Evolutionary conservation across 1,139 yeast species (phyloP).

Genomic region (Pichia sp.): DNA sequence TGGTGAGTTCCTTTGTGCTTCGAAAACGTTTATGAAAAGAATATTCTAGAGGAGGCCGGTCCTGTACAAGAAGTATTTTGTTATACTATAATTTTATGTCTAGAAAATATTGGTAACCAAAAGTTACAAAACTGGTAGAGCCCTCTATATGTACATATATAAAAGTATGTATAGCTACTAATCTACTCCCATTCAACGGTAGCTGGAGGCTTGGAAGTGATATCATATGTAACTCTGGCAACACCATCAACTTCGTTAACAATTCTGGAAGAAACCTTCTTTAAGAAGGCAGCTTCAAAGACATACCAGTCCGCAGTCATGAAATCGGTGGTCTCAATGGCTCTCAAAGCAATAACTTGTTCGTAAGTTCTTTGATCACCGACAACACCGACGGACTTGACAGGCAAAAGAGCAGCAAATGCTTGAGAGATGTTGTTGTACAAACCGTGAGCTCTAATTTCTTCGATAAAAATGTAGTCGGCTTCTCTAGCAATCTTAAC

Average conservation of each 20-base stretch:
- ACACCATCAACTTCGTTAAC: slow-evolving; percentile 99
- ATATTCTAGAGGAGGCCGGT: background rate
- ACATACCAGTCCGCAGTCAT: slow-evolving; percentile 99
- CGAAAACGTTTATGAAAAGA: slow-evolving; percentile 33
- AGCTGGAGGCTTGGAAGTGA: slow-evolving; percentile 98
- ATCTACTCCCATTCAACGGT: slow-evolving; percentile 97
- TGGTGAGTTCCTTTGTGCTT: slow-evolving; percentile 40
- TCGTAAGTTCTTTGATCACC: slow-evolving; percentile 99
- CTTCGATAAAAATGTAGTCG: slow-evolving; percentile 91
- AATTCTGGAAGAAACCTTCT: slow-evolving; percentile 90
- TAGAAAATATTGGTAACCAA: background rate
- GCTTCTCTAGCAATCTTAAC: slow-evolving; percentile 97
- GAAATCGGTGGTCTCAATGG: slow-evolving; percentile 95
- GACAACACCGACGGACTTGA: slow-evolving; percentile 98
- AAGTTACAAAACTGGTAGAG: background rate
- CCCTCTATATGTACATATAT: background rate
- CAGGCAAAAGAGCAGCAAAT: slow-evolving; percentile 94
- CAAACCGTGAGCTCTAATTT: slow-evolving; percentile 87
- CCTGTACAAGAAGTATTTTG: background rate
- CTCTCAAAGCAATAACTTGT: slow-evolving; percentile 97
- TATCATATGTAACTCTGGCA: slow-evolving; percentile 97
- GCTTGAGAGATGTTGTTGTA: slow-evolving; percentile 95
- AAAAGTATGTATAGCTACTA: background rate
- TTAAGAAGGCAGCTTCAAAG: slow-evolving; percentile 88
- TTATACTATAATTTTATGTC: background rate